Evolutionary conservation across 108 stramenopile genomes (phyloP).

Genomic region (Cylindrotheca closterium): DNA sequence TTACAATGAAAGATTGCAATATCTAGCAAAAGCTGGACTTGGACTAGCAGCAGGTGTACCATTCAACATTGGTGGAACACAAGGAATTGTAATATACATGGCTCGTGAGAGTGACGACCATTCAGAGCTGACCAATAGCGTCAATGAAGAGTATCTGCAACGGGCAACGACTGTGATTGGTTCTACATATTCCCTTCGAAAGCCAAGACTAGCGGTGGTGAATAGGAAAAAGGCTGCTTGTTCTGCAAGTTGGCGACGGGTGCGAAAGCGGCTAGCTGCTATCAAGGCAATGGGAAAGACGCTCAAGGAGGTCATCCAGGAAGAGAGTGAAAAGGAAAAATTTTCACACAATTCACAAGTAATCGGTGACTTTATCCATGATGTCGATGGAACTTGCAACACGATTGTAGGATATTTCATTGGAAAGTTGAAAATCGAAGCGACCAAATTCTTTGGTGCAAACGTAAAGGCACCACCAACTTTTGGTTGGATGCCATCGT

Average conservation of each 20-base stretch:
- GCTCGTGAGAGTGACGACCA: slow-evolving; percentile 17
- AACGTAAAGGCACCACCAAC: not conserved
- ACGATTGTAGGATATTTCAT: too few relatives aligned
- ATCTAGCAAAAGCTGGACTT: slow-evolving; percentile 17
- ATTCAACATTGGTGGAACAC: slow-evolving; percentile 13
- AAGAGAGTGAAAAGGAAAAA: too few relatives aligned
- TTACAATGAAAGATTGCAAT: slow-evolving; percentile 18
- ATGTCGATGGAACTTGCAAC: too few relatives aligned
- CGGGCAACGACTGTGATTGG: slow-evolving; percentile 33
- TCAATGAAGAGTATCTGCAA: slow-evolving; percentile 28
- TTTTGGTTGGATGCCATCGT: not conserved
- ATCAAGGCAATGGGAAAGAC: not conserved
- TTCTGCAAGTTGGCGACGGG: too few relatives aligned
- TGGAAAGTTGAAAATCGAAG: too few relatives aligned
- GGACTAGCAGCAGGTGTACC: slow-evolving; percentile 34
- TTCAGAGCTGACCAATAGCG: not conserved
- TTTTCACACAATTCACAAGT: too few relatives aligned
- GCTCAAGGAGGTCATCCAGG: not conserved
- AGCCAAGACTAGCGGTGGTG: slow-evolving; percentile 16
- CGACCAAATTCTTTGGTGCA: too few relatives aligned
- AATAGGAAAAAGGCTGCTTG: slow-evolving; percentile 9
- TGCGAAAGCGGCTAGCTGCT: slow-evolving; percentile 8
- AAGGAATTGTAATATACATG: slow-evolving; percentile 36
- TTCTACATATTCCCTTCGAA: slow-evolving; percentile 16
- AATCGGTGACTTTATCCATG: too few relatives aligned